Evolutionary conservation across 257 asterid species (phyloP).

Genomic region (Paraleonurus japonicus): DNA sequence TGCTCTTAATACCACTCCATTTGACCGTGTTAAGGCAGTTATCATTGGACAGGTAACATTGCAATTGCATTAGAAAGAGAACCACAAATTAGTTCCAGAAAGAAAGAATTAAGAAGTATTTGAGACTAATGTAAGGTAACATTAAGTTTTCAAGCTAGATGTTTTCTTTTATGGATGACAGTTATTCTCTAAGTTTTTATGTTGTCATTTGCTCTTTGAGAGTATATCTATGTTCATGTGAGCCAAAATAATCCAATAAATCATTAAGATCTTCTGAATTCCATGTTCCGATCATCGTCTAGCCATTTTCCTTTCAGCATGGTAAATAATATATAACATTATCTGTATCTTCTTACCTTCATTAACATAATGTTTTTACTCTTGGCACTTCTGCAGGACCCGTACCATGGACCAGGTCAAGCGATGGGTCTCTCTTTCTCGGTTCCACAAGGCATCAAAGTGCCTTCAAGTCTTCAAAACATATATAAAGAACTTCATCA

Average conservation of each 20-base stretch:
- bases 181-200: not conserved
- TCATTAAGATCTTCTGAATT: not conserved
- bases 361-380: not conserved
- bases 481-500: constrained; percentile 85
- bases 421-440: constrained; percentile 99
- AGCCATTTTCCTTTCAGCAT: not conserved
- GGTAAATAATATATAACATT: not conserved
- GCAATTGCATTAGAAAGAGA: constrained; percentile 9
- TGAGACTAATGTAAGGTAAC: not conserved
- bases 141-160: constrained; percentile 10
- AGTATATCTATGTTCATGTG: not conserved
- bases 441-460: constrained; percentile 75
- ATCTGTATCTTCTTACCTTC: not conserved
- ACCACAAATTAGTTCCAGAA: not conserved
- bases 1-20: constrained; percentile 82
- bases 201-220: constrained; percentile 5
- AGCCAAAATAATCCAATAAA: not conserved
- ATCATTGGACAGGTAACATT: constrained; percentile 84
- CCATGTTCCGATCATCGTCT: constrained; percentile 1
- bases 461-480: constrained; percentile 88
- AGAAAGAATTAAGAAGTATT: not conserved
- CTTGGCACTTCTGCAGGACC: constrained; percentile 56
- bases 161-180: not conserved
- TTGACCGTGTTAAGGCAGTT: constrained; percentile 75
- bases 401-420: constrained; percentile 98